phyloP scores from a whole-genome alignment of 1,284 basidiomycete genomes.

The Schizophyllum amplum region DNA sequence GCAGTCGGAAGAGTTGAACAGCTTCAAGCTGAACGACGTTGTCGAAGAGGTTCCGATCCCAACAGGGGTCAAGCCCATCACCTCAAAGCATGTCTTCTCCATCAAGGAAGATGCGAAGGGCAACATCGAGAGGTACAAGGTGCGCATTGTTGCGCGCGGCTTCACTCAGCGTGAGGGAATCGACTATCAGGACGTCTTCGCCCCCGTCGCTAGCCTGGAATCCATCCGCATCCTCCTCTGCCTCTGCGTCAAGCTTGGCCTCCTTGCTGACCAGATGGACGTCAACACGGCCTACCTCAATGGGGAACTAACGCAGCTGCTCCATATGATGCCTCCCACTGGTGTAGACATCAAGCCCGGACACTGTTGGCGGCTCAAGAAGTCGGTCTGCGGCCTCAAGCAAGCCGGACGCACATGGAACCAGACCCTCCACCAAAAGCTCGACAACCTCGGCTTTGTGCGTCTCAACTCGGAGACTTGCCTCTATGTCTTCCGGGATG shows the following conservation, averaged over 20 bases:
- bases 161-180: conserved; percentile 7
- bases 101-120: conserved; percentile 6
- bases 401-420: conserved; percentile 18
- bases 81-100: background rate
- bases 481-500: conserved; percentile 14
- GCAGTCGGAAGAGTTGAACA: conserved; percentile 1
- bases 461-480: conserved; percentile 16
- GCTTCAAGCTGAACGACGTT: conserved; percentile 11
- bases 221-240: conserved; percentile 25
- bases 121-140: conserved; percentile 11
- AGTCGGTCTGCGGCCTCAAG: conserved; percentile 17
- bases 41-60: conserved; percentile 15
- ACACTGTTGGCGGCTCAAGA: conserved; percentile 13
- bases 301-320: conserved; percentile 13
- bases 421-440: conserved; percentile 10
- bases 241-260: conserved; percentile 20
- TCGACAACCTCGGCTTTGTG: conserved; percentile 15
- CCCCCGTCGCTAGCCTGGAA: conserved; percentile 22
- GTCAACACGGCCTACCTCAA: conserved; percentile 25
- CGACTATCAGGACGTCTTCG: conserved; percentile 24
- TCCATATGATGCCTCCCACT: conserved; percentile 14
- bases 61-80: conserved; percentile 11
- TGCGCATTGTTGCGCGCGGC: conserved; percentile 13
- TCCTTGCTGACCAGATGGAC: conserved; percentile 26
- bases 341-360: conserved; percentile 10